Base-by-base conservation (phyloP, 73 alveolate genomes). In the Symbiodinium natans region DNA sequence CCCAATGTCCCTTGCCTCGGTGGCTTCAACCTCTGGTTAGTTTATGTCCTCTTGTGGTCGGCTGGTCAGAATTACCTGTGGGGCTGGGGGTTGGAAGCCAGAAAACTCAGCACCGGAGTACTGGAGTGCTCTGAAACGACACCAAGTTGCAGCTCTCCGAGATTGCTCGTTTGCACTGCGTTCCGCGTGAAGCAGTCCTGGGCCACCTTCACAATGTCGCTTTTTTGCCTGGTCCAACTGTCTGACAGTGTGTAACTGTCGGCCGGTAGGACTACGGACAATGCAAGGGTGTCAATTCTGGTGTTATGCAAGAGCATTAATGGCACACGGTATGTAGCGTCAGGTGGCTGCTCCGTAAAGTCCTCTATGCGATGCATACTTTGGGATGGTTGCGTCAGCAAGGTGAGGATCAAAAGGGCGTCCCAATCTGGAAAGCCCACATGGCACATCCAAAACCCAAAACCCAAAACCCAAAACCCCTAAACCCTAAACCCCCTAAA, bases 1-100 rank as follows among this genome's bases (percentile, higher is more conserved):
- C 84, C 84, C 75, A 87, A 43, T 82, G 83, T 46, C 29, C 83
- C 93, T 25, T 86, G 93, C 77, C 77, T 63, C 77, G 34, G 39
- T 10, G 34, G 75, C 75, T 52, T 52, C 68, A 52, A 52, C 68
- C 56, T 43, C 56, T 6, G 11, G 19, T 10, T 19, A 63, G 34
- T 29, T 63, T 34, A 17, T 21, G 25, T 63, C 31, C 31, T 63
- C 77, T 27, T 27, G 1, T 21, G 68, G 68, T 27, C 21, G 29
- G 68, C 68, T 52, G 68, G 63, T 48, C 63, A 4, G 63, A 48
- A 48, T 48, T 48, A 4, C 63, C 27, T 48, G 63, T 48, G 63
- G 63, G 63, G 63, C 63, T 48, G 63, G 63, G 63, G 19, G 63
- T 4, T 1, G 77, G 38, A 59, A 59, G 77, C 1, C n/a, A 59